Evolutionary conservation across 495 filamentous ascomycete species (phyloP).

Genomic region (Apodospora peruviana): DNA sequence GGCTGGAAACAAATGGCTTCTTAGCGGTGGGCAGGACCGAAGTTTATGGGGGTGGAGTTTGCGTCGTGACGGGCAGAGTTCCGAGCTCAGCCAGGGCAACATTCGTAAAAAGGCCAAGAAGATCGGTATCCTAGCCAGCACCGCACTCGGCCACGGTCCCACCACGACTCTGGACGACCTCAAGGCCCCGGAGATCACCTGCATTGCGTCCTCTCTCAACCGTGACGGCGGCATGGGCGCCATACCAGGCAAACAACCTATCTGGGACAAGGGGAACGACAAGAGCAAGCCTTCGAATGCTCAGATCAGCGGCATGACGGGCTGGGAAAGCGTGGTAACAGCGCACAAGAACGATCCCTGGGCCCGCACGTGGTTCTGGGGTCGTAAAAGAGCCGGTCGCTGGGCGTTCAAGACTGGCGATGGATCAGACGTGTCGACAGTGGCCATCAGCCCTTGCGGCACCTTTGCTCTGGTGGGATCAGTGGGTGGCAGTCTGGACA

Average conservation of each 20-base stretch:
- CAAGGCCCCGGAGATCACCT: conserved; percentile 85
- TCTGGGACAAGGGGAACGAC: conserved; percentile 71
- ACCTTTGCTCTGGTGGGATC: conserved; percentile 93
- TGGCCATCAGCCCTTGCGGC: conserved; percentile 84
- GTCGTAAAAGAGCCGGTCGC: conserved; percentile 81
- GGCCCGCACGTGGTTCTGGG: conserved; percentile 97
- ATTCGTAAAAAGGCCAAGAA: conserved; percentile 82
- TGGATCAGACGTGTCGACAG: conserved; percentile 75
- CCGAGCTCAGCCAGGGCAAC: conserved; percentile 86
- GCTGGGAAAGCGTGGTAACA: conserved; percentile 95
- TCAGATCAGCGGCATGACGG: conserved; percentile 63
- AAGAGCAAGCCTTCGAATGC: conserved; percentile 51
- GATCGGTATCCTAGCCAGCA: conserved; percentile 55
- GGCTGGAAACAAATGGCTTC: conserved; percentile 83
- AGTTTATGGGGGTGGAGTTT: conserved; percentile 95
- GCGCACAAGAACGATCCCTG: conserved; percentile 82
- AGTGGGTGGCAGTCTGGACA: conserved; percentile 71
- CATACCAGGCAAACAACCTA: conserved; percentile 56
- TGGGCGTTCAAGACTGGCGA: conserved; percentile 91
- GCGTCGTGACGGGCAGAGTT: conserved; percentile 87
- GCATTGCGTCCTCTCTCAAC: conserved; percentile 83
- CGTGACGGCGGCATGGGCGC: conserved; percentile 88
- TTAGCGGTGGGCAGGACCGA: conserved; percentile 80
- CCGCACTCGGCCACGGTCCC: conserved; percentile 39
- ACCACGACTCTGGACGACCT: conserved; percentile 63